Conservation (phyloP, 352 stramenopile genomes). For the Thraustochytrium sp. region DNA sequence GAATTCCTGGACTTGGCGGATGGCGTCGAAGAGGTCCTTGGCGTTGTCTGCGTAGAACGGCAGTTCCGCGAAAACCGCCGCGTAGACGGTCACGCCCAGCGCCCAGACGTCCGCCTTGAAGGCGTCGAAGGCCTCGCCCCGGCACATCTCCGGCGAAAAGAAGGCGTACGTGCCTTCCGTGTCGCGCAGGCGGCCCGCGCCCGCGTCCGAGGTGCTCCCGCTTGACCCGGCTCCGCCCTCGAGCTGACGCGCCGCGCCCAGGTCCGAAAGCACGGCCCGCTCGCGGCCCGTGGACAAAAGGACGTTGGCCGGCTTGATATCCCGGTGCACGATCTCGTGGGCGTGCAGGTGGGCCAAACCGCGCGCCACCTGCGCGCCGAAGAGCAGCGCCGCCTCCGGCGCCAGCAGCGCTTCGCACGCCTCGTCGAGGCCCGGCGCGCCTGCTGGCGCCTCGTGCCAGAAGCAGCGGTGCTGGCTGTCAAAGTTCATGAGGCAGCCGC, state of each 20-base stretch:
- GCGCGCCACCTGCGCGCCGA: neutral
- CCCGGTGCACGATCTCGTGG: neutral
- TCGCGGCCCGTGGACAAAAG: neutral
- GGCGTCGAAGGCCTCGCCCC: neutral
- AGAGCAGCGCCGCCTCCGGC: neutral
- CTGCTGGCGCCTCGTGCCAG: neutral
- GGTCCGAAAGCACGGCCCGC: neutral
- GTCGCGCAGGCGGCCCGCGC: neutral
- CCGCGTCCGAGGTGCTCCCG: neutral
- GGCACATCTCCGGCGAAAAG: constrained; percentile 16
- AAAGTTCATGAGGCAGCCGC: constrained; percentile 13
- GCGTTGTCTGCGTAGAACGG: neutral
- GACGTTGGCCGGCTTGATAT: constrained; percentile 18
- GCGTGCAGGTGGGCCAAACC: constrained; percentile 3
- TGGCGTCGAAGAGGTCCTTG: constrained; percentile 23
- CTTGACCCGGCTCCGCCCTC: neutral
- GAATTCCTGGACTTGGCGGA: neutral
- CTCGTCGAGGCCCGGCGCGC: neutral
- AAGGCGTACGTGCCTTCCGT: constrained; percentile 5
- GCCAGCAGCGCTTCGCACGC: neutral
- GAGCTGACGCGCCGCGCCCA: neutral
- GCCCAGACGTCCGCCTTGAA: constrained; percentile 12
- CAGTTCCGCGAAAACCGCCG: neutral
- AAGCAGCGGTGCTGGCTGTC: neutral
- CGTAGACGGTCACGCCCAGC: constrained; percentile 1